Conservation (phyloP, 2,329 filamentous ascomycete genomes). For the Endothia cerciana region DNA sequence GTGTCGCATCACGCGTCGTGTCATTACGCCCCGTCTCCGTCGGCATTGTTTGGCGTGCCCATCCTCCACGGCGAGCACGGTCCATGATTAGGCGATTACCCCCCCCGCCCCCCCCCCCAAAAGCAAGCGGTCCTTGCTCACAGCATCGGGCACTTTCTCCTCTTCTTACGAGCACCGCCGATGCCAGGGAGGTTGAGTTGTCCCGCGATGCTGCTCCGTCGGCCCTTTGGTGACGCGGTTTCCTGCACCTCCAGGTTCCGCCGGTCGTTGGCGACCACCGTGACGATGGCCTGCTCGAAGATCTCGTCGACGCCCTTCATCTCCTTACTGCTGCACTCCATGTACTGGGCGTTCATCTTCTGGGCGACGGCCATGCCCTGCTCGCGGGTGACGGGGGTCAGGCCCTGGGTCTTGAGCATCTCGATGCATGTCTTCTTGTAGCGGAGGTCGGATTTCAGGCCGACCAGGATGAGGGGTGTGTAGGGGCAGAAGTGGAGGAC, state of each 20-base stretch:
- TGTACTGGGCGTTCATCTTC: slow-evolving; percentile 94
- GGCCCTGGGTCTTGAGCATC: slow-evolving; percentile 95
- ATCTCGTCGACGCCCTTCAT: slow-evolving; percentile 96
- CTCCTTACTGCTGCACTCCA: slow-evolving; percentile 98
- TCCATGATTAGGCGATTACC: slow-evolving; percentile 11
- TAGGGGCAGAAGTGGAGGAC: slow-evolving; percentile 98
- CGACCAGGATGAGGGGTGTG: slow-evolving; percentile 92
- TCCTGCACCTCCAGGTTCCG: slow-evolving; percentile 61
- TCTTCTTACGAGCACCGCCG: slow-evolving; percentile 67
- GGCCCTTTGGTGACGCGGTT: slow-evolving; percentile 38
- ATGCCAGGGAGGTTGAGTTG: slow-evolving; percentile 44
- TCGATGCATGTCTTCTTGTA: slow-evolving; percentile 97
- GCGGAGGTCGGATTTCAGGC: slow-evolving; percentile 95
- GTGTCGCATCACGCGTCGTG: slow-evolving; percentile 26
- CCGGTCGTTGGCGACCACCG: slow-evolving; percentile 80
- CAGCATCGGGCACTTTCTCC: slow-evolving; percentile 80
- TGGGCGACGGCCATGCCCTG: slow-evolving; percentile 86
- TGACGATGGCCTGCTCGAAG: slow-evolving; percentile 89
- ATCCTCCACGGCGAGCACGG: background rate
- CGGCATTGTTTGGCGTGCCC: background rate
- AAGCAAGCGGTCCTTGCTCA: slow-evolving; percentile 46
- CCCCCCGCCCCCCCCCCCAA: background rate
- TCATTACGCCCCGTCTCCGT: slow-evolving; percentile 4
- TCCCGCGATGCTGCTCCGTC: slow-evolving; percentile 38
- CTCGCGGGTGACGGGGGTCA: slow-evolving; percentile 90